These are phyloP conservation scores for Fragaria ananassa DNA, from an alignment of 306 rosid genomes.

Conservation along the genomic window DNA sequence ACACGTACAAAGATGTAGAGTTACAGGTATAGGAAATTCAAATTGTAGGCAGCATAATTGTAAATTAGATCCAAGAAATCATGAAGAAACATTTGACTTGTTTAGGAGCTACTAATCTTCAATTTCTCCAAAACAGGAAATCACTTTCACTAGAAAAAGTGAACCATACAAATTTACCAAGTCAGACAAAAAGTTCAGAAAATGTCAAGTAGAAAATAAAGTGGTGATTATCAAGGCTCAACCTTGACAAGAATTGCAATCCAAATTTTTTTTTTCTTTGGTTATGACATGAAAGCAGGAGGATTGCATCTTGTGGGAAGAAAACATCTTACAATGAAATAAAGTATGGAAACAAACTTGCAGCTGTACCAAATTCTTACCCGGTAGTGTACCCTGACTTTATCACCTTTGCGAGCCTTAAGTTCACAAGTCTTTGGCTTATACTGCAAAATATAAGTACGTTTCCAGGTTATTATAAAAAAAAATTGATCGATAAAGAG, in stretches of 20 bases:
- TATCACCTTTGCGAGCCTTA: slow-evolving; percentile 92
- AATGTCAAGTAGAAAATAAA: background rate
- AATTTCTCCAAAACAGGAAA: background rate
- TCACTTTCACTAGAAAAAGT: background rate
- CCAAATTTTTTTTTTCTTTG: background rate
- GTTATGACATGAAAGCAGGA: background rate
- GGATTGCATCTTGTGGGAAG: background rate
- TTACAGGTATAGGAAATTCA: background rate
- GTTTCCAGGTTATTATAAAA: background rate
- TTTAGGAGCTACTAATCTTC: background rate
- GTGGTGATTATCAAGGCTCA: background rate
- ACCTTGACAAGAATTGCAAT: background rate
- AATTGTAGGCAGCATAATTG: background rate
- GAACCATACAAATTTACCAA: background rate
- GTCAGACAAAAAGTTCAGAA: background rate
- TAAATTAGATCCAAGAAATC: background rate
- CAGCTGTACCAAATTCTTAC: slow-evolving; percentile 41
- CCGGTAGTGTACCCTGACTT: slow-evolving; percentile 85
- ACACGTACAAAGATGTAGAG: background rate
- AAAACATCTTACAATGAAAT: background rate
- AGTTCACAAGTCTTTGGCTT: slow-evolving; percentile 77
- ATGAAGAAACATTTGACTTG: background rate
- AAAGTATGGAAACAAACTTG: slow-evolving; percentile 7
- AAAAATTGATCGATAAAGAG: slow-evolving; percentile 10
- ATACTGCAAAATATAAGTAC: slow-evolving; percentile 49